phyloP scores from a whole-genome alignment of 1,284 basidiomycete genomes.

The Ceratobasidium sp. region DNA sequence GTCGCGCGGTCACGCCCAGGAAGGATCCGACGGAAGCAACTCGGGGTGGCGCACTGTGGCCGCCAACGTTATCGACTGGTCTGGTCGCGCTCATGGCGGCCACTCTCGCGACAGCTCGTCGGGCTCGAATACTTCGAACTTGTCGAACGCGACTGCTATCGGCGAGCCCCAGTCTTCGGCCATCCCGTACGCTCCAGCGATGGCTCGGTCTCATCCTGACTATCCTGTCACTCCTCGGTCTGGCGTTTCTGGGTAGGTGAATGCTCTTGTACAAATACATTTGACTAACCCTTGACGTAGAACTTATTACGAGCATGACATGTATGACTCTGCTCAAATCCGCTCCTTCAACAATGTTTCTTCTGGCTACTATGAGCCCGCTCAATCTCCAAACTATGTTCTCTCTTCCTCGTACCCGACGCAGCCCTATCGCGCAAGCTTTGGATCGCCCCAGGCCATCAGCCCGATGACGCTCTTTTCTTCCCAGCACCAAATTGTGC shows the following conservation, averaged over 20 bases:
- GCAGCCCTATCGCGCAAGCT: slow-evolving; percentile 8
- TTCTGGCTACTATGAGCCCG: slow-evolving; percentile 26
- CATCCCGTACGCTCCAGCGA: slow-evolving; percentile 3
- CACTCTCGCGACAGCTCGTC: slow-evolving; percentile 37
- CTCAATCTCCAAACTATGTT: slow-evolving; percentile 35
- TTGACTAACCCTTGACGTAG: slow-evolving; percentile 9
- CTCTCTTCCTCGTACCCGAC: slow-evolving; percentile 22
- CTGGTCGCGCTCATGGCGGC: slow-evolving; percentile 26
- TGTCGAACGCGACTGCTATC: slow-evolving; percentile 18
- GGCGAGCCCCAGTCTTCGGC: slow-evolving; percentile 13
- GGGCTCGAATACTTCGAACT: slow-evolving; percentile 23
- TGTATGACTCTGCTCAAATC: slow-evolving; percentile 17
- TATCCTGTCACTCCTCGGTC: slow-evolving; percentile 34
- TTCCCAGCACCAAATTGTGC: slow-evolving; percentile 10
- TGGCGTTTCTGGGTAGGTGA: slow-evolving; percentile 16
- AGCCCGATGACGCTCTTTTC: slow-evolving; percentile 25
- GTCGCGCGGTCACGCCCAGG: slow-evolving; percentile 23
- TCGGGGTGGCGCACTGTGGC: slow-evolving; percentile 36
- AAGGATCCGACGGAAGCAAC: slow-evolving; percentile 38
- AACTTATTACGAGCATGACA: slow-evolving; percentile 26
- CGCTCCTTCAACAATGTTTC: slow-evolving; percentile 26
- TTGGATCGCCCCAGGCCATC: slow-evolving; percentile 32
- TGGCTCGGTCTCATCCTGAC: slow-evolving; percentile 15
- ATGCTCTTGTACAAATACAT: not conserved
- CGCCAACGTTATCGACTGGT: slow-evolving; percentile 36